A percentile compares a stretch with the other conserved stretches of the same genome.
These are phyloP conservation scores for Ophiostoma piceae DNA, from an alignment of 2,329 filamentous ascomycete genomes.

Conservation along the genomic window DNA sequence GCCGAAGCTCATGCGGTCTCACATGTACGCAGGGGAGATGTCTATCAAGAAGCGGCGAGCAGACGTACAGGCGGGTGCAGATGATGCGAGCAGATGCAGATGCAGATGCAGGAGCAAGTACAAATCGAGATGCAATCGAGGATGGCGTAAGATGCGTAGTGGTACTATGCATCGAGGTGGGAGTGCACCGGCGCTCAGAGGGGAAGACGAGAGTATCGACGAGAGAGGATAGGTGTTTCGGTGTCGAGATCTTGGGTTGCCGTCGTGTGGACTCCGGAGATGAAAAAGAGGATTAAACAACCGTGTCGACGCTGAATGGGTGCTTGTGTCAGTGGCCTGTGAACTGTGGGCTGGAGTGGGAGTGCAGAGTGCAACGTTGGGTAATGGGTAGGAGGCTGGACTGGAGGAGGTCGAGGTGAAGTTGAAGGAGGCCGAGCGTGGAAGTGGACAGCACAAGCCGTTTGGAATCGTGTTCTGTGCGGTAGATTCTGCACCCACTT, in stretches of 20 bases:
- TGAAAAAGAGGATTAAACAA: background rate
- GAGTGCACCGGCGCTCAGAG: conserved; percentile 1
- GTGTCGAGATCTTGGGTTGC: conserved; percentile 6
- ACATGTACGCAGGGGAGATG: background rate
- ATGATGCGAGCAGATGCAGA: background rate
- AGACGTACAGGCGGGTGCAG: conserved; percentile 10
- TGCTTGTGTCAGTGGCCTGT: background rate
- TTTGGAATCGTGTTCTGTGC: background rate
- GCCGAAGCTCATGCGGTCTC: background rate
- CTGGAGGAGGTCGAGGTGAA: background rate
- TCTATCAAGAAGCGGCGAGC: background rate
- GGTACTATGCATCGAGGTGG: conserved; percentile 7
- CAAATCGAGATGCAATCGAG: background rate
- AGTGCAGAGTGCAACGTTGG: conserved; percentile 11
- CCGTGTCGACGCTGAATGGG: background rate
- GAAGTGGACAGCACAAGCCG: background rate
- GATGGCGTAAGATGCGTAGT: background rate
- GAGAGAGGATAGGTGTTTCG: background rate
- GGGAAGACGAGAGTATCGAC: background rate
- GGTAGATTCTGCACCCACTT: conserved; percentile 4
- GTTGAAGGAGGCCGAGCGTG: background rate
- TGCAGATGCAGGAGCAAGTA: conserved; percentile 1
- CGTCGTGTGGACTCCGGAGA: background rate
- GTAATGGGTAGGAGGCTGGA: background rate
- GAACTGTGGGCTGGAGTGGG: background rate